Base-by-base conservation (phyloP, 257 asterid genomes). In the Euphrasia confusa region DNA sequence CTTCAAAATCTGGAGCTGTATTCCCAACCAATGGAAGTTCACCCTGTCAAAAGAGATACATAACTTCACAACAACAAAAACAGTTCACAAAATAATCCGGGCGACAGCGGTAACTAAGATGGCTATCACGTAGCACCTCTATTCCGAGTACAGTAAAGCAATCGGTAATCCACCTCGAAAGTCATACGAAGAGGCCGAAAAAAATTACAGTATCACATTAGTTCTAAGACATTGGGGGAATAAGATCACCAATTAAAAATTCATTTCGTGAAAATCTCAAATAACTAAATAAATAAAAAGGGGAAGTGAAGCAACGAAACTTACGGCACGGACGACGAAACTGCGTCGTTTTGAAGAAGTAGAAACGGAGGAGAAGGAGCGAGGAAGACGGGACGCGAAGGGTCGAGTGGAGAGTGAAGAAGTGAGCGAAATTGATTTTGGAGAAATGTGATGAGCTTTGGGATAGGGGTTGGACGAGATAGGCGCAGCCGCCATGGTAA, bases 1-100 rank as follows among this genome's bases (percentile, higher is more conserved):
- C 99, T 77, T 89, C 99, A 61, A 92, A 92, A 67, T 92, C 96
- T 4, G 99, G 97, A 60, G 99, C 99, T 63, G 27, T 37, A 67
- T 92, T 92, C 26, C 95, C 98, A 63, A 92, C 98, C 55, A 86
- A 82, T 8, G 98, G 95, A 68, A 80, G 79, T 17, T 81, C 95
- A 76, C 83, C 54, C 97, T 92, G 84, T 53, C 58, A 53, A 67
- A 64, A 59, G 49, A 42, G 49, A 42, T 3, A 42, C 2, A 42
- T 42, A 42, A 35, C 40, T 35, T 35, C 40, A 35, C 10, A 35
- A 35, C 40, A 7, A 7, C 7, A 10, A 35, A 35, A 7, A 35
- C 2, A 35, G 40, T 35, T 35, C 10, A 7, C 40, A 35, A 7
- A 35, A 35, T 35, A 35, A 6, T 35, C 40, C 10, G 8, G 8